Percentiles rank a stretch among this genome's conserved stretches.
These are phyloP conservation scores for Hydnomerulius pinastri DNA, from an alignment of 768 basidiomycete genomes.

Conservation along the genomic window DNA sequence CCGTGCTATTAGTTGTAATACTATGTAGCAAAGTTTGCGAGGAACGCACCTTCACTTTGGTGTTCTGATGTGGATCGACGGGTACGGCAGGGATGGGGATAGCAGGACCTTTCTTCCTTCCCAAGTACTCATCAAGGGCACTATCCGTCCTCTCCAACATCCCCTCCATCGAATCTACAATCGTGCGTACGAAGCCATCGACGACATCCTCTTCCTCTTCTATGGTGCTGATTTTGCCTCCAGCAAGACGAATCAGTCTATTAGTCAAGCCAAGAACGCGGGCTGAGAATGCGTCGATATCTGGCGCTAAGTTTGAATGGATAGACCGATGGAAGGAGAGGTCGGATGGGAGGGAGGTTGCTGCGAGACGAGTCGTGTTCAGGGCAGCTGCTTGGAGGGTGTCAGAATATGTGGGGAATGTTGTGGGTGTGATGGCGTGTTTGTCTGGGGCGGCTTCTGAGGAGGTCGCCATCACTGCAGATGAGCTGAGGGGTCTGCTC, in stretches of 20 bases:
- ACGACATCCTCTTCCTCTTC: constrained; percentile 77
- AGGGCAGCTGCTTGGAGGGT: constrained; percentile 62
- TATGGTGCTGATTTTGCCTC: constrained; percentile 41
- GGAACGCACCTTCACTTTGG: constrained; percentile 35
- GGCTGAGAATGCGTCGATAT: constrained; percentile 69
- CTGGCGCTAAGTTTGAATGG: constrained; percentile 64
- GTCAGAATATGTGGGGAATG: constrained; percentile 57
- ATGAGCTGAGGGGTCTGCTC: background rate
- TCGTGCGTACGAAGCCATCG: constrained; percentile 74
- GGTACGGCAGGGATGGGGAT: constrained; percentile 54
- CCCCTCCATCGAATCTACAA: constrained; percentile 85
- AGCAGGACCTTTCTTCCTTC: constrained; percentile 65
- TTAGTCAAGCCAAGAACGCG: constrained; percentile 69
- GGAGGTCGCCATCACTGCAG: constrained; percentile 13
- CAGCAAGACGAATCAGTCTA: constrained; percentile 55
- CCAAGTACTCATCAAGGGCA: constrained; percentile 76
- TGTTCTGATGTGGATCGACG: constrained; percentile 9
- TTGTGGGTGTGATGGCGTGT: constrained; percentile 18
- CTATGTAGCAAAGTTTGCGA: background rate
- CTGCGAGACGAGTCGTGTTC: constrained; percentile 61
- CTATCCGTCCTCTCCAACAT: constrained; percentile 86
- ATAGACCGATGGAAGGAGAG: constrained; percentile 90
- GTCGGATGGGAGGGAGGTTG: constrained; percentile 65
- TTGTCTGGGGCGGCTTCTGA: background rate
- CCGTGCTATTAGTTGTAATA: constrained; percentile 11